A percentile compares a stretch with the other conserved stretches of the same genome.
phyloP scores from a whole-genome alignment of 768 basidiomycete species.

The Dentipellis fragilis region DNA sequence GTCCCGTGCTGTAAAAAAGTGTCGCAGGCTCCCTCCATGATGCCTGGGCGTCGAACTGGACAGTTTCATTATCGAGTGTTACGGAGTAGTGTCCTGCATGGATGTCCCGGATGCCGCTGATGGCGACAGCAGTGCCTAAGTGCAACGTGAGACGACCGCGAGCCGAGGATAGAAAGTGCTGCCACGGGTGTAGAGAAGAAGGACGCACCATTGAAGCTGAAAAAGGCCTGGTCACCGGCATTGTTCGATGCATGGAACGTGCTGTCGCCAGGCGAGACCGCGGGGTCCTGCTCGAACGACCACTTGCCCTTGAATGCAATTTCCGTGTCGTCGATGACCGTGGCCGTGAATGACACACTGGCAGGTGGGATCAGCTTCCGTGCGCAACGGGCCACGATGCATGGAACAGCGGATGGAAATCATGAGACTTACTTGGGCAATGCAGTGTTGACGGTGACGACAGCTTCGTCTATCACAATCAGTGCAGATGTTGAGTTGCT shows the following conservation, averaged over 20 bases:
- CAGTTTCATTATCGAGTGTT: constrained; percentile 39
- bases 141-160: constrained; percentile 1
- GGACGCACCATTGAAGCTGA: constrained; percentile 38
- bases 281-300: constrained; percentile 24
- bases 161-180: neutral
- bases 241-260: constrained; percentile 24
- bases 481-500: constrained; percentile 21
- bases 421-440: constrained; percentile 22
- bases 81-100: constrained; percentile 50
- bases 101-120: constrained; percentile 52
- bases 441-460: constrained; percentile 31
- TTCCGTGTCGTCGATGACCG: constrained; percentile 30
- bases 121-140: constrained; percentile 49
- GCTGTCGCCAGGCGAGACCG: constrained; percentile 13
- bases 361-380: constrained; percentile 18
- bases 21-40: constrained; percentile 44
- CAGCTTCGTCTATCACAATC: constrained; percentile 49
- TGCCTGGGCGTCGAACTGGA: constrained; percentile 38
- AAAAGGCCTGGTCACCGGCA: constrained; percentile 34
- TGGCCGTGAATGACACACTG: constrained; percentile 24
- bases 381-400: neutral
- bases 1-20: constrained; percentile 53
- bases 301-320: constrained; percentile 49
- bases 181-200: neutral
- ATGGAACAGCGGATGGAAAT: neutral